Evolutionary conservation across 139 green algal genomes (phyloP).

Genomic region (Pleodorina starrii): DNA sequence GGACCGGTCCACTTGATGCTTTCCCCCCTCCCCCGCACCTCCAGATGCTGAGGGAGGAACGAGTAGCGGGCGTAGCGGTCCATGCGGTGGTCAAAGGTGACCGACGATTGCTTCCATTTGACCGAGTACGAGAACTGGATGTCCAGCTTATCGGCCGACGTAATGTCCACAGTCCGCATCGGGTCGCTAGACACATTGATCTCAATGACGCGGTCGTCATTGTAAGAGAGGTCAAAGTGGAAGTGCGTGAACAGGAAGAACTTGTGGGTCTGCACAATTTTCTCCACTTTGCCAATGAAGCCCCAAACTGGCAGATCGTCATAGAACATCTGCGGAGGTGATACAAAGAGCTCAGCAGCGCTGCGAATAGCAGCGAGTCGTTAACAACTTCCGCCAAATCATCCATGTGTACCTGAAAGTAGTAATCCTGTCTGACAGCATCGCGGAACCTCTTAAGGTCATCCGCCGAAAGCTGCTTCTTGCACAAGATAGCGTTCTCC

Average conservation of each 20-base stretch:
- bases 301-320: slow-evolving; percentile 98
- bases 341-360: background rate
- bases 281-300: slow-evolving; percentile 92
- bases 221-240: slow-evolving; percentile 95
- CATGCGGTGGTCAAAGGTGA: slow-evolving; percentile 87
- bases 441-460: slow-evolving; percentile 89
- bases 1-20: too few species aligned
- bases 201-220: slow-evolving; percentile 89
- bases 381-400: too few species aligned
- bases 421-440: slow-evolving; percentile 94
- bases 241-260: slow-evolving; percentile 95
- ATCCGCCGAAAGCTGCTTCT: slow-evolving; percentile 75
- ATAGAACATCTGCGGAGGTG: slow-evolving; percentile 85
- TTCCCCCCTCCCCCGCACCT: slow-evolving; percentile 77
- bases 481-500: slow-evolving; percentile 88
- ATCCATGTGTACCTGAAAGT: slow-evolving; percentile 90
- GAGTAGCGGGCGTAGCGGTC: slow-evolving; percentile 92
- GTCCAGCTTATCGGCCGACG: slow-evolving; percentile 36
- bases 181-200: slow-evolving; percentile 91
- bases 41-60: slow-evolving; percentile 94
- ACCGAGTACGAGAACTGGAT: slow-evolving; percentile 90
- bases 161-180: slow-evolving; percentile 86
- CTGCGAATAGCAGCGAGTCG: too few species aligned
- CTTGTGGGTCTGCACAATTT: slow-evolving; percentile 58
- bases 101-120: slow-evolving; percentile 84